phyloP scores from a whole-genome alignment of 768 basidiomycete species.

The Leucocoprinus leucothites region DNA sequence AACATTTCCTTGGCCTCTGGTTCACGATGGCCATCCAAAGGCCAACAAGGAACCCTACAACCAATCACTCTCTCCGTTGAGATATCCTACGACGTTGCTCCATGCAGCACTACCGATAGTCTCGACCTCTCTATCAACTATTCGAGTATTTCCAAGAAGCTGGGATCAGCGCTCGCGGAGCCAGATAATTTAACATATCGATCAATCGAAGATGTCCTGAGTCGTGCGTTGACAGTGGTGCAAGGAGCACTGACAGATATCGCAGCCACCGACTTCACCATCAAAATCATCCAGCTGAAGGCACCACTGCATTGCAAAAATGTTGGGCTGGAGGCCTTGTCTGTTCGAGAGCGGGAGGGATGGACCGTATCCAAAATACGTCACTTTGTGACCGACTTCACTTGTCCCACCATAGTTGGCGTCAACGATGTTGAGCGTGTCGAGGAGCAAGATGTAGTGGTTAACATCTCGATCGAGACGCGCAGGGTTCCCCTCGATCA shows the following conservation, averaged over 20 bases:
- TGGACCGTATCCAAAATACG: constrained; percentile 21
- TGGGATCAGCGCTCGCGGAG: constrained; percentile 24
- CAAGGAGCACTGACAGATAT: constrained; percentile 32
- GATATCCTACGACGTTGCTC: constrained; percentile 47
- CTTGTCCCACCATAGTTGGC: constrained; percentile 59
- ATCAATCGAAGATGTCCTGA: constrained; percentile 45
- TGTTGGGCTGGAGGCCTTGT: constrained; percentile 37
- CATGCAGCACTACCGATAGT: constrained; percentile 50
- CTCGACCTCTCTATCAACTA: constrained; percentile 66
- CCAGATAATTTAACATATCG: constrained; percentile 25
- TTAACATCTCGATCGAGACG: constrained; percentile 35
- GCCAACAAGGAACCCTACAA: constrained; percentile 36
- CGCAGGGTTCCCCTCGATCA: not conserved
- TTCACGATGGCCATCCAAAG: constrained; percentile 42
- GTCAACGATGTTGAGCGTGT: constrained; percentile 63
- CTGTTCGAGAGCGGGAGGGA: constrained; percentile 12
- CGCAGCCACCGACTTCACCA: constrained; percentile 16
- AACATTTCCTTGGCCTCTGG: constrained; percentile 37
- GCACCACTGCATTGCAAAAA: constrained; percentile 49
- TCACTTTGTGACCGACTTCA: constrained; percentile 36
- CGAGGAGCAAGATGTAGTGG: constrained; percentile 57
- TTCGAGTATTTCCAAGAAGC: constrained; percentile 36
- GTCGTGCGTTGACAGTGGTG: constrained; percentile 35
- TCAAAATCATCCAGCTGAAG: constrained; percentile 47
- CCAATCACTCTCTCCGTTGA: constrained; percentile 51